A percentile compares a stretch with the other conserved stretches of the same genome.
Evolutionary conservation across 805 yeast genomes (phyloP).

Genomic region (Lipomyces lipofer): DNA sequence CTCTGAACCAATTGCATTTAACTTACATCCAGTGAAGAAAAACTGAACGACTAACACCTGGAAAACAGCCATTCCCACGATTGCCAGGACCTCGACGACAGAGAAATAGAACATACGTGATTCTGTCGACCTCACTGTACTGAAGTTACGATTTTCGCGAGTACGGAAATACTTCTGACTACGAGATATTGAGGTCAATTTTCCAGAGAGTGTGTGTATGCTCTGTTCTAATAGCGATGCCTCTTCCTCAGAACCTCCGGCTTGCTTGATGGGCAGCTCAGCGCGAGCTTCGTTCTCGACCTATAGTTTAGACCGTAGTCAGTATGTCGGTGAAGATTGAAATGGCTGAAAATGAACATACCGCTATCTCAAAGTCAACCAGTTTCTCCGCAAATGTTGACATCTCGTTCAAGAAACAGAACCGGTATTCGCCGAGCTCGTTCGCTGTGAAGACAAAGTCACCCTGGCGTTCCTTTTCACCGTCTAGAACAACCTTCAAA

Average conservation of each 20-base stretch:
- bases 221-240: conserved; percentile 28
- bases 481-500: conserved; percentile 53
- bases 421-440: conserved; percentile 74
- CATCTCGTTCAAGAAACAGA: conserved; percentile 82
- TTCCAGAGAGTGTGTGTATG: conserved; percentile 41
- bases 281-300: conserved; percentile 54
- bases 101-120: conserved; percentile 76
- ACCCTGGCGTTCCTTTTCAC: conserved; percentile 70
- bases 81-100: conserved; percentile 64
- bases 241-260: conserved; percentile 20
- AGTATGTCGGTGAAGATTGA: not conserved
- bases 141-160: conserved; percentile 88
- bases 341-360: conserved; percentile 38
- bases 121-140: conserved; percentile 79
- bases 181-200: conserved; percentile 37
- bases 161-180: conserved; percentile 77
- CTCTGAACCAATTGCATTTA: too few species aligned
- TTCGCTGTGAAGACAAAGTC: conserved; percentile 73
- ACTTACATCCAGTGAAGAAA: conserved; percentile 56
- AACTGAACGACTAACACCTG: conserved; percentile 83
- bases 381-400: conserved; percentile 79
- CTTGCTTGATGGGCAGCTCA: conserved; percentile 50
- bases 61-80: conserved; percentile 72
- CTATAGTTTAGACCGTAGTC: not conserved
- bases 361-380: conserved; percentile 74